Percentiles rank a stretch among this genome's conserved stretches.
Conservation (phyloP, 1,284 basidiomycete species). For the Boletellus deceptivus region DNA sequence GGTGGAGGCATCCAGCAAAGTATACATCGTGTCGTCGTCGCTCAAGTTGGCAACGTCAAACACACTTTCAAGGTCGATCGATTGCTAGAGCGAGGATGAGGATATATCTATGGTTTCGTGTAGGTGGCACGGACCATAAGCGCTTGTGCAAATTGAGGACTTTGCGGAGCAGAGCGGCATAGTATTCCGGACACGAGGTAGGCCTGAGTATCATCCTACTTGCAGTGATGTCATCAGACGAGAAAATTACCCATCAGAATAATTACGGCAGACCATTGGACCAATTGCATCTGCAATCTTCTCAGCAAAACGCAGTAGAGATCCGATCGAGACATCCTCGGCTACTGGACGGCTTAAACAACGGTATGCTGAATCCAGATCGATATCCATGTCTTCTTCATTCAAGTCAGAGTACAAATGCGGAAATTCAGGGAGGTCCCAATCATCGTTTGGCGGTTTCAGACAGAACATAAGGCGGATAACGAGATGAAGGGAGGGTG, state of each 20-base stretch:
- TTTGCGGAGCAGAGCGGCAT: constrained; percentile 60
- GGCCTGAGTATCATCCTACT: constrained; percentile 53
- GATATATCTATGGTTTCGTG: background rate
- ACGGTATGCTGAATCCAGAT: constrained; percentile 52
- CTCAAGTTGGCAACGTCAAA: constrained; percentile 50
- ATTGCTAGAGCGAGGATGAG: constrained; percentile 42
- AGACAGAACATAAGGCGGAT: constrained; percentile 72
- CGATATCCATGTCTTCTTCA: constrained; percentile 46
- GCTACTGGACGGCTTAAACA: constrained; percentile 53
- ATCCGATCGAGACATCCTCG: constrained; percentile 49
- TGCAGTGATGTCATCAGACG: constrained; percentile 9
- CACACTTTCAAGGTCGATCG: constrained; percentile 50
- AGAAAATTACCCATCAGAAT: background rate
- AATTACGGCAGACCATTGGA: constrained; percentile 44
- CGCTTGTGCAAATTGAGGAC: constrained; percentile 41
- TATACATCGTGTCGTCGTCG: constrained; percentile 53
- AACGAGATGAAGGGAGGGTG: constrained; percentile 59
- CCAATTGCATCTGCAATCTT: constrained; percentile 51
- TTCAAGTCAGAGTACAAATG: constrained; percentile 58
- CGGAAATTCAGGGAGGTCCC: constrained; percentile 72
- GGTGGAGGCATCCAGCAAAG: constrained; percentile 57
- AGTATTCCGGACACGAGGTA: constrained; percentile 60
- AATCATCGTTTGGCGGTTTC: constrained; percentile 70
- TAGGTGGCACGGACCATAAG: constrained; percentile 42
- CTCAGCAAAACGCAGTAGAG: constrained; percentile 50